phyloP scores from a whole-genome alignment of 106 monocot genomes.

The Acorus gramineus region DNA sequence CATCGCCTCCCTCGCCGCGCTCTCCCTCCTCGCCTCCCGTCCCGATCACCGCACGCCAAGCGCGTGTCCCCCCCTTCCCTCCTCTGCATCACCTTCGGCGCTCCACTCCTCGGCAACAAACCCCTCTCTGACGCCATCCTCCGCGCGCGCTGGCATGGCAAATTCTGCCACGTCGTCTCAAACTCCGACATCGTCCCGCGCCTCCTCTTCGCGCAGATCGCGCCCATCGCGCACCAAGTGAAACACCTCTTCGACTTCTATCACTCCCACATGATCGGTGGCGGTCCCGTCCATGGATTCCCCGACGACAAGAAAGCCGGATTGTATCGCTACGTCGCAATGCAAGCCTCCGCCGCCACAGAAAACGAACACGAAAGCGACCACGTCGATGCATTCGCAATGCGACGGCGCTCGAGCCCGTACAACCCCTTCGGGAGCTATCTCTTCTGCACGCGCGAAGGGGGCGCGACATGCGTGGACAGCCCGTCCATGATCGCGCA shows the following conservation, averaged over 20 bases:
- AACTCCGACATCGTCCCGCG: conserved; percentile 45
- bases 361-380: conserved; percentile 8
- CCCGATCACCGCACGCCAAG: conserved; percentile 5
- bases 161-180: conserved; percentile 43
- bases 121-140: conserved; percentile 27
- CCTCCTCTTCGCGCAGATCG: conserved; percentile 40
- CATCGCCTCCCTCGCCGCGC: conserved; percentile 36
- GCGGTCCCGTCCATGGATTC: not conserved
- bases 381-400: not conserved
- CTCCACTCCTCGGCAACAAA: conserved; percentile 39
- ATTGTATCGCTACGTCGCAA: conserved; percentile 13
- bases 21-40: conserved; percentile 37
- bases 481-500: conserved; percentile 11
- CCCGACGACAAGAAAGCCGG: conserved; percentile 7
- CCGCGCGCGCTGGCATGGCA: conserved; percentile 37
- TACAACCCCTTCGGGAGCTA: conserved; percentile 44
- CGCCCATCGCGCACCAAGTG: conserved; percentile 15
- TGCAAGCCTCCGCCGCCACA: conserved; percentile 6
- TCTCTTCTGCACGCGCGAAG: conserved; percentile 34
- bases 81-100: conserved; percentile 47
- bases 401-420: not conserved
- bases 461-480: conserved; percentile 30
- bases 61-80: conserved; percentile 11
- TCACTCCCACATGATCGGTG: too few species aligned
- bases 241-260: not conserved